These are phyloP conservation scores for Verticillium klebahnii DNA, from an alignment of 2,329 filamentous ascomycete species.

Conservation along the genomic window DNA sequence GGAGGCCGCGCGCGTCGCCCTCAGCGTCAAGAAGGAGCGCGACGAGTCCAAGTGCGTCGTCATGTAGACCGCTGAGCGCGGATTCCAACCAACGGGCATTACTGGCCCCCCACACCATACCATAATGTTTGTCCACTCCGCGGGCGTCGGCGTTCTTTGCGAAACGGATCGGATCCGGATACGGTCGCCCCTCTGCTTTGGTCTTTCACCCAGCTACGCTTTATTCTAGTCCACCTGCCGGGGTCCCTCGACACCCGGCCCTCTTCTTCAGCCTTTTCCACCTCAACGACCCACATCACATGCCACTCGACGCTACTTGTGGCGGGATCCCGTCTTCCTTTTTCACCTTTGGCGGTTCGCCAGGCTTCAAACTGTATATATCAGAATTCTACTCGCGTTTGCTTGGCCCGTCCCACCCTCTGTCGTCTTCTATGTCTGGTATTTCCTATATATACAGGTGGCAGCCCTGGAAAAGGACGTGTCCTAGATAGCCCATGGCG, in stretches of 20 bases:
- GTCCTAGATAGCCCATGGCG: not conserved
- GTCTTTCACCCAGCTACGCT: not conserved
- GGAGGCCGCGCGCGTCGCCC: slow-evolving; percentile 89
- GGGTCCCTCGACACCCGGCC: not conserved
- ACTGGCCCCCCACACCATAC: not conserved
- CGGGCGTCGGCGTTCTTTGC: not conserved
- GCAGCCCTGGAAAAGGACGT: not conserved
- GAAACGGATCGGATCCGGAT: not conserved
- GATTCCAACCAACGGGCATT: not conserved
- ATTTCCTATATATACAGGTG: not conserved
- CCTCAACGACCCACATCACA: not conserved
- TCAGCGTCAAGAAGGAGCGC: slow-evolving; percentile 65
- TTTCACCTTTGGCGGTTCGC: not conserved
- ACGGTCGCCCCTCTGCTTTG: not conserved
- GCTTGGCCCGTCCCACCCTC: not conserved
- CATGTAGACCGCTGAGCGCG: slow-evolving; percentile 41
- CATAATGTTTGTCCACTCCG: not conserved
- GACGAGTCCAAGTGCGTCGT: slow-evolving; percentile 57
- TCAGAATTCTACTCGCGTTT: not conserved
- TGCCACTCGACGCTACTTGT: not conserved
- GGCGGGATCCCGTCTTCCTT: not conserved
- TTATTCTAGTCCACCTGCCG: not conserved
- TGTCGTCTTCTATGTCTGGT: not conserved
- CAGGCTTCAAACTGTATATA: not conserved
- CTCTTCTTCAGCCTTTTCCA: not conserved